These are phyloP conservation scores for Neonectria magnoliae DNA, from an alignment of 2,329 filamentous ascomycete genomes.

Conservation along the genomic window DNA sequence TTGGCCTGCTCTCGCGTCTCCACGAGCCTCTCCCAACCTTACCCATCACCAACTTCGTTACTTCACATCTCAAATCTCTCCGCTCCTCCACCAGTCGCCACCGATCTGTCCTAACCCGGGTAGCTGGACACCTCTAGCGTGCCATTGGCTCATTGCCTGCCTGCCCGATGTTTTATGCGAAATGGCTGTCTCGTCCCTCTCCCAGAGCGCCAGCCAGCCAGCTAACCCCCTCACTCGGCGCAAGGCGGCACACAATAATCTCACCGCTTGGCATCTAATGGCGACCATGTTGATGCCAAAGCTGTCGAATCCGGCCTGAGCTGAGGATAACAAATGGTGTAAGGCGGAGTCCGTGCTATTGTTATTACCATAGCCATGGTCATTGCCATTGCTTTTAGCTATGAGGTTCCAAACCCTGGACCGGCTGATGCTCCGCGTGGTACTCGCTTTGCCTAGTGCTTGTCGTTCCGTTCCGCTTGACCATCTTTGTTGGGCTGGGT, in stretches of 20 bases:
- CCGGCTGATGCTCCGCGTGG: neutral
- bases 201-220: neutral
- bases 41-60: neutral
- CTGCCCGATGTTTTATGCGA: neutral
- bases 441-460: neutral
- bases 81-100: neutral
- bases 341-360: neutral
- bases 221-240: neutral
- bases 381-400: neutral
- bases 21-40: neutral
- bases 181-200: neutral
- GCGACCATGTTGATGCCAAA: neutral
- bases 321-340: neutral
- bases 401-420: neutral
- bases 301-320: neutral
- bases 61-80: neutral
- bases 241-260: neutral
- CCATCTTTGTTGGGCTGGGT: neutral
- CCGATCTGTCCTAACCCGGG: constrained; percentile 12
- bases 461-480: neutral
- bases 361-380: too few species aligned
- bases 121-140: constrained; percentile 11
- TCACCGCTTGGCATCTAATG: neutral
- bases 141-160: neutral
- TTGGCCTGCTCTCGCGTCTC: neutral